Base-by-base conservation (phyloP, 352 stramenopile species). In the Phytopythium kandeliae region DNA sequence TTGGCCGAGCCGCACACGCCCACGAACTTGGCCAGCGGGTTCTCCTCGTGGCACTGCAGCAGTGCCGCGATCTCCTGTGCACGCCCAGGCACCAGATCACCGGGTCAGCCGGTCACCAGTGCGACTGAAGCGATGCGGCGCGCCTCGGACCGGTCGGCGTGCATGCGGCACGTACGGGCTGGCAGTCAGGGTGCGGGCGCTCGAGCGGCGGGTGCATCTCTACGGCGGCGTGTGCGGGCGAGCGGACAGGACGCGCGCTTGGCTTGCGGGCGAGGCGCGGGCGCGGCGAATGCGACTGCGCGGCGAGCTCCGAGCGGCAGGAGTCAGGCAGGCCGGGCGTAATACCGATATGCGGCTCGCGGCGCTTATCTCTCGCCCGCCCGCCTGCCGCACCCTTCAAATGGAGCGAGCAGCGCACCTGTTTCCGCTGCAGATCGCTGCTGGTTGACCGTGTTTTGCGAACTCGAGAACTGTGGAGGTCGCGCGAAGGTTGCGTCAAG, bases 151-250 rank as follows among this genome's bases (percentile, higher is more conserved):
- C n/a, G n/a, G n/a, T n/a, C n/a, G n/a, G n/a, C n/a, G n/a, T n/a
- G n/a, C n/a, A n/a, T n/a, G n/a, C n/a, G n/a, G n/a, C n/a, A 61
- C 75, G 48, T 67, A 93, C 82, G 53, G 76, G 55, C 45, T 93
- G 82, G 59, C 82, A 93, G 58, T 90, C 79, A 7, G 82, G 79
- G 42, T 93, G 82, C 28, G 82, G 76, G 36, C 80, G 75, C 58
- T 93, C 82, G 4, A 93, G 70, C 35, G 79, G 75, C n/a, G 82
- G 61, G 57, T 93, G 82, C 82, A 93, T 93, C 17, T 25, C 58
- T 44, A 50, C 6, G 21, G 33, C 21, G 16, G 35, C 41, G 28
- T 9, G 28, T 31, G 4, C 28, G 28, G 28, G 28, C 28, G 28
- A 10, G 28, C 4, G 28, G 25, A 17, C 17, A 16, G 25, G n/a